These are phyloP conservation scores for Trametes cinnabarina DNA, from an alignment of 768 basidiomycete genomes.

Conservation along the genomic window DNA sequence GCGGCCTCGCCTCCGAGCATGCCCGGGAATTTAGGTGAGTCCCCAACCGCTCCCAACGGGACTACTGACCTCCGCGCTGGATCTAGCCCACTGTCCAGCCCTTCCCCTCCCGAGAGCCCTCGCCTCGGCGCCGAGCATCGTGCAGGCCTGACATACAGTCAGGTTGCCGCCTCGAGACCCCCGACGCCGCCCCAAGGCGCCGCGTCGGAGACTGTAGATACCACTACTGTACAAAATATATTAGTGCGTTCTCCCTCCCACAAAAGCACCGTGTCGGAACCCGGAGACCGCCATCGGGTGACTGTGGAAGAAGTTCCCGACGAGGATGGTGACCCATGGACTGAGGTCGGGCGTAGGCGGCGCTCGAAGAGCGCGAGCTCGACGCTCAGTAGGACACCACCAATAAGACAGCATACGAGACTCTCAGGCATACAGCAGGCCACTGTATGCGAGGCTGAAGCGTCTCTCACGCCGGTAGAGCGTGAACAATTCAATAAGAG, in stretches of 20 bases:
- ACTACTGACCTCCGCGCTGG: background rate
- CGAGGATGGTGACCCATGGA: slow-evolving; percentile 5
- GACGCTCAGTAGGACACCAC: background rate
- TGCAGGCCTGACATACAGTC: slow-evolving; percentile 1
- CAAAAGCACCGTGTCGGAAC: background rate
- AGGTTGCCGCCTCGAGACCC: slow-evolving; percentile 11
- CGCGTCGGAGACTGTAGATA: background rate
- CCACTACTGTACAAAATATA: background rate
- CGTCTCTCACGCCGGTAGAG: background rate
- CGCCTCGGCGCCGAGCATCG: slow-evolving; percentile 1
- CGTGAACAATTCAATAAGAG: background rate
- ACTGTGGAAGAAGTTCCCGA: slow-evolving; percentile 7
- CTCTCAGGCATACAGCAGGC: background rate
- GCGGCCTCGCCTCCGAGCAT: background rate
- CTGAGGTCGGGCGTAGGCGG: background rate
- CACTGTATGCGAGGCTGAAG: background rate
- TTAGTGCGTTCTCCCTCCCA: background rate
- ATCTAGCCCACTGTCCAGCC: background rate
- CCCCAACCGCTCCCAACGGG: background rate
- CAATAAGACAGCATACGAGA: background rate
- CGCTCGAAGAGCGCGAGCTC: background rate
- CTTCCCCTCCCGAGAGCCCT: background rate
- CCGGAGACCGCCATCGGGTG: background rate
- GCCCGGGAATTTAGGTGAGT: background rate
- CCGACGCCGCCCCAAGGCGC: background rate